A percentile compares a stretch with the other conserved stretches of the same genome.
These are phyloP conservation scores for Pholiota adiposa DNA, from an alignment of 1,284 basidiomycete genomes.

Conservation along the genomic window DNA sequence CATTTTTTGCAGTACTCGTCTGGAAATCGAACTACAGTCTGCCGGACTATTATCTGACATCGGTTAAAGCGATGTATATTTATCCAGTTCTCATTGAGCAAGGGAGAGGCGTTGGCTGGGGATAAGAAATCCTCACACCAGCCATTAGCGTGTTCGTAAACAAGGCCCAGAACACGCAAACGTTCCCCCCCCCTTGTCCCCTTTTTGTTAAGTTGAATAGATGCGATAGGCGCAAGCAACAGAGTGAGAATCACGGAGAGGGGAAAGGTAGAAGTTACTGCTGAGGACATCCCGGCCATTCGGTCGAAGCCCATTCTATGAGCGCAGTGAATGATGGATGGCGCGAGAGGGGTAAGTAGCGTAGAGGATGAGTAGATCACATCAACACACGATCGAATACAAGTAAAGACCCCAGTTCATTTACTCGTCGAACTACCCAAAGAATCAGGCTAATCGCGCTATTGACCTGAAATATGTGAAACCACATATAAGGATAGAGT, in stretches of 20 bases:
- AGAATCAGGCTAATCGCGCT: background rate
- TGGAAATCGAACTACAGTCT: background rate
- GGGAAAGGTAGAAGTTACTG: constrained; percentile 3
- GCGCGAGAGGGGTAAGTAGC: constrained; percentile 6
- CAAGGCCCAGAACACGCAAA: too few relatives aligned
- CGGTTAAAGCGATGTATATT: background rate
- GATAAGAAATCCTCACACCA: background rate
- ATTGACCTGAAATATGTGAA: constrained; percentile 8
- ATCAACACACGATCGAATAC: background rate
- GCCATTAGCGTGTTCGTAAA: background rate
- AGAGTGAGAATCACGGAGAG: constrained; percentile 9
- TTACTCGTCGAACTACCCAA: constrained; percentile 1
- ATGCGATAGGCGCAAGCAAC: constrained; percentile 1
- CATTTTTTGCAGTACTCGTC: background rate
- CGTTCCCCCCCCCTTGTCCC: background rate
- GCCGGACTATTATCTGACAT: constrained; percentile 3
- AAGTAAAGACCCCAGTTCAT: constrained; percentile 8
- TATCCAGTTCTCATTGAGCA: background rate
- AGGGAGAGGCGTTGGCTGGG: background rate
- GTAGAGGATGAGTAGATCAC: constrained; percentile 1
- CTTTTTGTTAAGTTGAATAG: background rate
- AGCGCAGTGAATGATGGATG: constrained; percentile 23
- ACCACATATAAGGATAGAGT: background rate
- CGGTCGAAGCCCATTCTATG: constrained; percentile 16
- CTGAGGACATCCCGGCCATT: background rate